Conservation (phyloP, 208 protist species). For the Herpetomonas tarakana region DNA sequence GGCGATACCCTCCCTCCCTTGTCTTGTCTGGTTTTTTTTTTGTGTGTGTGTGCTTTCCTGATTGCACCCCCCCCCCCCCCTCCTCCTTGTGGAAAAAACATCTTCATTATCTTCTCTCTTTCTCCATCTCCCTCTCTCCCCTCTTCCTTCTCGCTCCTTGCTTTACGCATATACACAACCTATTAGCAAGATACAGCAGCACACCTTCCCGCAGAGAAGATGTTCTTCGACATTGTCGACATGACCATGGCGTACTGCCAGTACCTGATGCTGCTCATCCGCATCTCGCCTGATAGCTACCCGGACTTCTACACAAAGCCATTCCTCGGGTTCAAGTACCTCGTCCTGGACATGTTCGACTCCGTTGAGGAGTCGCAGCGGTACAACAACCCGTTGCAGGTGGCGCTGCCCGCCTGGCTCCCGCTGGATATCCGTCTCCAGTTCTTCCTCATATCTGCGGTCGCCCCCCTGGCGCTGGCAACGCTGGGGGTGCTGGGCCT, state of each 20-base stretch:
- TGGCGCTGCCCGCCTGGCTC: constrained; percentile 51
- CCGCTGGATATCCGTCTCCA: constrained; percentile 59
- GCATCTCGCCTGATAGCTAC: constrained; percentile 34
- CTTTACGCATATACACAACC: no score
- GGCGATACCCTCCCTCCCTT: no score
- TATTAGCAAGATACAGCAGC: no score
- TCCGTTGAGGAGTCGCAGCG: constrained; percentile 18
- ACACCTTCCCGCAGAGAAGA: no score
- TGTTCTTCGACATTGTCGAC: constrained; percentile 71
- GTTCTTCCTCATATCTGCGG: constrained; percentile 39
- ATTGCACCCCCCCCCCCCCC: no score
- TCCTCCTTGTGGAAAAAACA: no score
- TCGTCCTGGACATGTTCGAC: constrained; percentile 24
- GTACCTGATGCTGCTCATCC: constrained; percentile 60
- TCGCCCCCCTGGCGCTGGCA: constrained; percentile 40
- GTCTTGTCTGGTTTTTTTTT: no score
- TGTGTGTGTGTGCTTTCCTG: no score
- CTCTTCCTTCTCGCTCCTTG: neutral
- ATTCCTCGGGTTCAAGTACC: constrained; percentile 23
- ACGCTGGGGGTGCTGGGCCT: constrained; percentile 48
- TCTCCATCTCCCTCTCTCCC: neutral
- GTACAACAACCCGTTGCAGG: constrained; percentile 33
- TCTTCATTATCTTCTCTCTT: constrained; percentile 5
- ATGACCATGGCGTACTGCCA: constrained; percentile 73
- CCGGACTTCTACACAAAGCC: constrained; percentile 42